Evolutionary conservation across 2,329 filamentous ascomycete genomes (phyloP).

Genomic region (Diplodia mutila): DNA sequence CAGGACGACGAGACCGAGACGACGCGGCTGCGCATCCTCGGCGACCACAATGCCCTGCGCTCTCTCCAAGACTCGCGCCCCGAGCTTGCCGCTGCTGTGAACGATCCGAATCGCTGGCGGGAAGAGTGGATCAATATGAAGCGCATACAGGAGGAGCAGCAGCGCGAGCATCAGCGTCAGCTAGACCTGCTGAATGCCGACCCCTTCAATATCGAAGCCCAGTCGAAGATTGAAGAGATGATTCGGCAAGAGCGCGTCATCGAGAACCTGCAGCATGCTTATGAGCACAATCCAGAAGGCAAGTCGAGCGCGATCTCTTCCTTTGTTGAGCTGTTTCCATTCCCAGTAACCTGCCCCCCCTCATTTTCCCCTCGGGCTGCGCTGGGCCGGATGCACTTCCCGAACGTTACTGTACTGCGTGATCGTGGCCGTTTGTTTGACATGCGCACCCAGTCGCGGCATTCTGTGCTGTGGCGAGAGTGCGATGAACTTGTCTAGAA

Average conservation of each 20-base stretch:
- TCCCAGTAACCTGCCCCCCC: neutral
- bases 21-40: constrained; percentile 79
- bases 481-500: constrained; percentile 7
- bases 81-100: constrained; percentile 73
- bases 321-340: constrained; percentile 9
- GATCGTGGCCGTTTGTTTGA: constrained; percentile 8
- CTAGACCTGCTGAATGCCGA: constrained; percentile 88
- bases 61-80: constrained; percentile 74
- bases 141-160: constrained; percentile 65
- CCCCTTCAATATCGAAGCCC: constrained; percentile 90
- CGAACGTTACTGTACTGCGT: constrained; percentile 16
- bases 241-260: constrained; percentile 93
- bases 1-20: constrained; percentile 68
- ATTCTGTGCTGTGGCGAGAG: neutral
- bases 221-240: constrained; percentile 92
- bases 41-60: constrained; percentile 72
- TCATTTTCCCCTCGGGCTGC: neutral
- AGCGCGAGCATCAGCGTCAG: constrained; percentile 75
- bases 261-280: constrained; percentile 93
- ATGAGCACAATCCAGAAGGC: constrained; percentile 98
- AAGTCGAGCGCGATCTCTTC: constrained; percentile 37
- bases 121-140: constrained; percentile 70
- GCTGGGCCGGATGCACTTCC: neutral
- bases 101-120: constrained; percentile 76
- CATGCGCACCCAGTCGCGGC: constrained; percentile 4